A percentile compares a stretch with the other conserved stretches of the same genome.
phyloP scores from a whole-genome alignment of 148 eudicot species.

The Chenopodium quinoa region DNA sequence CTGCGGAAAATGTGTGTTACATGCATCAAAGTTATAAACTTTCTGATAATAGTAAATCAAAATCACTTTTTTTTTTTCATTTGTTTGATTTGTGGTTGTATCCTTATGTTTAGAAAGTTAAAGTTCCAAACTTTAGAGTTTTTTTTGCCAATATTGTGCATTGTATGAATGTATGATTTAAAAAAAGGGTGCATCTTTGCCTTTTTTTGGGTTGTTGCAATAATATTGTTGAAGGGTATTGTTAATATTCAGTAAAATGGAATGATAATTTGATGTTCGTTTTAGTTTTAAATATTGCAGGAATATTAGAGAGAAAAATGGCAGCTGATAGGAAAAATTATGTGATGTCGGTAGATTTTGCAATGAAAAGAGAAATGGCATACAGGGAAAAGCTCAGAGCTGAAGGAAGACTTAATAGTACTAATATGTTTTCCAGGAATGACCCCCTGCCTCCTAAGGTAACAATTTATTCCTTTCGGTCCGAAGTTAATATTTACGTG shows the following conservation, averaged over 20 bases:
- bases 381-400: neutral
- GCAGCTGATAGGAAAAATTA: neutral
- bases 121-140: too few relatives aligned
- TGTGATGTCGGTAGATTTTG: neutral
- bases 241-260: neutral
- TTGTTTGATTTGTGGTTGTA: too few relatives aligned
- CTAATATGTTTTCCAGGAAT: neutral
- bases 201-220: neutral
- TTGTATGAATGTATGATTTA: too few relatives aligned
- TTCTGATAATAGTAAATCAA: neutral
- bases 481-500: neutral
- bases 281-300: neutral
- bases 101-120: too few relatives aligned
- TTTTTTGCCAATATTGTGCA: neutral
- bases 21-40: neutral
- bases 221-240: neutral
- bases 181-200: neutral
- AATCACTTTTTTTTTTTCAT: too few relatives aligned
- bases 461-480: neutral
- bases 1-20: neutral
- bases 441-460: slow-evolving; percentile 8
- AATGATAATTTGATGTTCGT: too few relatives aligned
- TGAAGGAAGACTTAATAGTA: neutral
- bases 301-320: neutral
- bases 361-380: neutral